phyloP scores from a whole-genome alignment of 2,329 filamentous ascomycete genomes.

The Leptographium galeiforme region DNA sequence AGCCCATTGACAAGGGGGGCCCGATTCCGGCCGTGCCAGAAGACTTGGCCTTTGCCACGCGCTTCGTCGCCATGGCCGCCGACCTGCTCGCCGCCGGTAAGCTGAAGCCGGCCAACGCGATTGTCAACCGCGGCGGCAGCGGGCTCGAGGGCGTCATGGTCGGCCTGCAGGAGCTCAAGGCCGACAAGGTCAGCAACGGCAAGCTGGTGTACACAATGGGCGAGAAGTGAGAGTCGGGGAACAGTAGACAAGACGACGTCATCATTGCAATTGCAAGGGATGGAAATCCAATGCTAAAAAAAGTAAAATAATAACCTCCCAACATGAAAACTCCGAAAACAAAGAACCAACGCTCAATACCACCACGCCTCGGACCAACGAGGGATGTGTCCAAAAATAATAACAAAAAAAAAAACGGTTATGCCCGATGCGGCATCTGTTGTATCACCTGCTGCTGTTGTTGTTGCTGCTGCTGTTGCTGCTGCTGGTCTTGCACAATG shows the following conservation, averaged over 20 bases:
- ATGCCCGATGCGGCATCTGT: no score
- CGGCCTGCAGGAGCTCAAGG: conserved; percentile 18
- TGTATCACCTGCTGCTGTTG: no score
- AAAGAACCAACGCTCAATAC: no score
- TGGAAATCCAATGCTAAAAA: neutral
- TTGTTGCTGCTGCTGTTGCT: no score
- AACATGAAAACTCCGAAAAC: no score
- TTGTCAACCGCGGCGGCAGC: conserved; percentile 15
- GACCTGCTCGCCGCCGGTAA: conserved; percentile 19
- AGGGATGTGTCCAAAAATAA: no score
- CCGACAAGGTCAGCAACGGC: conserved; percentile 21
- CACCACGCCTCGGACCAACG: no score
- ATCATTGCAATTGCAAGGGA: neutral
- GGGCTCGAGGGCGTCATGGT: conserved; percentile 19
- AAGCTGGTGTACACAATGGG: conserved; percentile 24
- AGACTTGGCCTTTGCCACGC: conserved; percentile 20
- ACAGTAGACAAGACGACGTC: no score
- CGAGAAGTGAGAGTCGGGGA: neutral
- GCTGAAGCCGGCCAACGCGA: conserved; percentile 18
- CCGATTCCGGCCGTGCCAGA: conserved; percentile 9
- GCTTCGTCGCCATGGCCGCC: conserved; percentile 20
- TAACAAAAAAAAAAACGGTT: no score
- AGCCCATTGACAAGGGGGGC: conserved; percentile 13
- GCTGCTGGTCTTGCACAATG: conserved; percentile 7
- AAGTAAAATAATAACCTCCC: no score